Conservation (phyloP, 2,329 filamentous ascomycete genomes). For the Trichoderma oligosporum region DNA sequence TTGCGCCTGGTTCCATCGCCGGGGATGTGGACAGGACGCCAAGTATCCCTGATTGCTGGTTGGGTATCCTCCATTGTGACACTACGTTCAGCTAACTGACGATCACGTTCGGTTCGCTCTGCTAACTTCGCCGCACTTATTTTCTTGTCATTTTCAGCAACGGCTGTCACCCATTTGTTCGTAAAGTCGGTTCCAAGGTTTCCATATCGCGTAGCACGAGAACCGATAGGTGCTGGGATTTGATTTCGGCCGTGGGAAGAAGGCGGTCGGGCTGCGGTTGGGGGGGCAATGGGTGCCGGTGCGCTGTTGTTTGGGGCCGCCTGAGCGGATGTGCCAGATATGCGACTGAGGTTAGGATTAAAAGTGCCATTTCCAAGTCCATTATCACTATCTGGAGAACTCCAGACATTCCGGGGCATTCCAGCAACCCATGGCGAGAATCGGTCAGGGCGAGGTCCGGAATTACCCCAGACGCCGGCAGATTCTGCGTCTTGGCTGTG, state of each 20-base stretch:
- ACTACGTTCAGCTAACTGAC: conserved; percentile 43
- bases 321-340: conserved; percentile 38
- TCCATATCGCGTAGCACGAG: conserved; percentile 29
- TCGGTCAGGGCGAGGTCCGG: conserved; percentile 44
- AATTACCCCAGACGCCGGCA: conserved; percentile 37
- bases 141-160: conserved; percentile 47
- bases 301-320: conserved; percentile 35
- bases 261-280: conserved; percentile 27
- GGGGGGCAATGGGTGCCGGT: conserved; percentile 46
- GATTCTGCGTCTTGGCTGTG: conserved; percentile 35
- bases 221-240: conserved; percentile 33
- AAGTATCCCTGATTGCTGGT: conserved; percentile 50
- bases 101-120: conserved; percentile 41
- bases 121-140: conserved; percentile 38
- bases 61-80: conserved; percentile 44
- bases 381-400: conserved; percentile 65
- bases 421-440: conserved; percentile 48
- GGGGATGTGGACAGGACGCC: conserved; percentile 44
- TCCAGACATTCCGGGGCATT: conserved; percentile 65
- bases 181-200: conserved; percentile 32
- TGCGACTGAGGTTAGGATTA: conserved; percentile 54
- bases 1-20: conserved; percentile 36
- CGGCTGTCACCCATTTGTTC: conserved; percentile 42
- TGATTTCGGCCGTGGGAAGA: conserved; percentile 30
- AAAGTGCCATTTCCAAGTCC: conserved; percentile 77